These are phyloP conservation scores for Neurospora sp. DNA, from an alignment of 2,329 filamentous ascomycete species.

Conservation along the genomic window DNA sequence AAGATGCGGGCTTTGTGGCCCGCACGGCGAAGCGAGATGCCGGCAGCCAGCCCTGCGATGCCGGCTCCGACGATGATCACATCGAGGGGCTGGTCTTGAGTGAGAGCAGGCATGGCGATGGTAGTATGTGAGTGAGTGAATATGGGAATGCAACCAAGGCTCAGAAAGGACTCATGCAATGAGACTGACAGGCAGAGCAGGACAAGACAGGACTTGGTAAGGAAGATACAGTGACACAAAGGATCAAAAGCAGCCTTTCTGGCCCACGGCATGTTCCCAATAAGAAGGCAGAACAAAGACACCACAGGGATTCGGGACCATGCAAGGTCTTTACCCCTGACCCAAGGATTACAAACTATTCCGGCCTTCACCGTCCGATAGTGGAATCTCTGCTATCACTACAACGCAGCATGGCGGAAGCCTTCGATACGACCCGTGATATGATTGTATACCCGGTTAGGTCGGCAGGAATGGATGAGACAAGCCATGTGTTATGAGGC, in stretches of 20 bases:
- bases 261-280: background rate
- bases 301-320: background rate
- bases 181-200: background rate
- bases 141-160: background rate
- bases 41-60: slow-evolving; percentile 27
- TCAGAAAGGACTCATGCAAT: background rate
- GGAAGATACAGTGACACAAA: background rate
- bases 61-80: slow-evolving; percentile 27
- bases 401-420: background rate
- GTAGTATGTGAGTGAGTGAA: background rate
- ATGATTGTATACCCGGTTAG: background rate
- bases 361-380: background rate
- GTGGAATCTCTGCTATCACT: background rate
- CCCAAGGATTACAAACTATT: background rate
- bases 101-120: background rate
- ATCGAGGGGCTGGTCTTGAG: slow-evolving; percentile 11
- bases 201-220: background rate
- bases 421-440: background rate
- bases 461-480: background rate
- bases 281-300: background rate
- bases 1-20: slow-evolving; percentile 27
- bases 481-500: background rate
- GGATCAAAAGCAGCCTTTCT: background rate
- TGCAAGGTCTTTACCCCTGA: background rate
- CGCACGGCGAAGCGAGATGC: slow-evolving; percentile 24